Evolutionary conservation across 371 early-diverging fungal genomes (phyloP).

Genomic region (Basidiobolus meristosporus): DNA sequence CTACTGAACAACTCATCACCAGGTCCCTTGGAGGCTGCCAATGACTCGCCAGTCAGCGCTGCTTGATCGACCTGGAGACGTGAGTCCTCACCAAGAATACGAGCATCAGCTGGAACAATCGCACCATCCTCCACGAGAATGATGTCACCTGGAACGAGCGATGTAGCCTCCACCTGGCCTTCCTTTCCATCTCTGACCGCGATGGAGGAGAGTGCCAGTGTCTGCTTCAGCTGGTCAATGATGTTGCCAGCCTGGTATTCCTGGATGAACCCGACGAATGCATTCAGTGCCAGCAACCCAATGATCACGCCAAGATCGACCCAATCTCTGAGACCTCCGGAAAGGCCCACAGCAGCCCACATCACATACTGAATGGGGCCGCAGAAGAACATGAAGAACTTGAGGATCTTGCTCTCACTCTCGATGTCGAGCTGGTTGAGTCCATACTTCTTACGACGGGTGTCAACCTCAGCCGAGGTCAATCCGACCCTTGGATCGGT

Average conservation of each 20-base stretch:
- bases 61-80: constrained; percentile 83
- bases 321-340: constrained; percentile 41
- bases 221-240: constrained; percentile 76
- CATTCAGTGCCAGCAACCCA: constrained; percentile 64
- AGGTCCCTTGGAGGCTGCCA: constrained; percentile 60
- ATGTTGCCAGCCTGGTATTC: no score
- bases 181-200: constrained; percentile 59
- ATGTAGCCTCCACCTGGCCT: constrained; percentile 49
- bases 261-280: constrained; percentile 72
- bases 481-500: constrained; percentile 18
- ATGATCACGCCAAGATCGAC: constrained; percentile 73
- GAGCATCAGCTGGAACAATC: constrained; percentile 82
- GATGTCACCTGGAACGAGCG: constrained; percentile 71
- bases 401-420: constrained; percentile 31
- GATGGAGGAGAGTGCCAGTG: constrained; percentile 60
- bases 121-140: constrained; percentile 80
- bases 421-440: constrained; percentile 28
- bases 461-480: constrained; percentile 11
- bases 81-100: constrained; percentile 63
- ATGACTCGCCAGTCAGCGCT: constrained; percentile 83
- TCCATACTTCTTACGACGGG: constrained; percentile 16
- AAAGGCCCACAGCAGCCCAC: constrained; percentile 22
- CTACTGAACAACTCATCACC: constrained; percentile 60
- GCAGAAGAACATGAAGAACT: constrained; percentile 41
- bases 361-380: constrained; percentile 45